Percentiles rank a stretch among this genome's conserved stretches.
Conservation (phyloP, 345 rosid genomes). For the Bruguiera parviflora region DNA sequence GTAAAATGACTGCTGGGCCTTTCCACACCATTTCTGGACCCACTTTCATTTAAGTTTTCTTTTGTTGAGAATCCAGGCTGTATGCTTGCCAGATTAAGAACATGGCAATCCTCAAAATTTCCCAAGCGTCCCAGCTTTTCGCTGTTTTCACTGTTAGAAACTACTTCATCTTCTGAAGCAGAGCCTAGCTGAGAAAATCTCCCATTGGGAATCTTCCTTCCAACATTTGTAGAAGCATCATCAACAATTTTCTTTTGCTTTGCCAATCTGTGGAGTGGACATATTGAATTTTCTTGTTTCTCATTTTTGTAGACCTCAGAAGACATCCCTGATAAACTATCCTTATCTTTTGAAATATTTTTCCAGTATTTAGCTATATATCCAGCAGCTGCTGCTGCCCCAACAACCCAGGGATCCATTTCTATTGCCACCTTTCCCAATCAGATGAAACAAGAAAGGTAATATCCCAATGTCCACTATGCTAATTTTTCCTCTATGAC, state of each 20-base stretch:
- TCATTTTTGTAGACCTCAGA: slow-evolving; percentile 25
- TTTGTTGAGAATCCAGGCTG: slow-evolving; percentile 24
- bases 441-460: neutral
- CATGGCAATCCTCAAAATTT: slow-evolving; percentile 22
- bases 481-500: slow-evolving; percentile 12
- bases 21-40: slow-evolving; percentile 13
- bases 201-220: slow-evolving; percentile 19
- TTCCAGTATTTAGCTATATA: slow-evolving; percentile 53
- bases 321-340: slow-evolving; percentile 30
- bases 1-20: slow-evolving; percentile 11
- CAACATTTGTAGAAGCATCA: slow-evolving; percentile 25
- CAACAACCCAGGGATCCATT: slow-evolving; percentile 78
- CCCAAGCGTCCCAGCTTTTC: slow-evolving; percentile 25
- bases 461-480: slow-evolving; percentile 28
- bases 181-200: slow-evolving; percentile 17
- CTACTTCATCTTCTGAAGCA: slow-evolving; percentile 36
- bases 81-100: slow-evolving; percentile 25
- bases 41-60: slow-evolving; percentile 25
- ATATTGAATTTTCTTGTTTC: slow-evolving; percentile 32
- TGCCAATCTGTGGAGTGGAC: slow-evolving; percentile 18
- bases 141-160: slow-evolving; percentile 27
- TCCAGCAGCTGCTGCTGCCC: slow-evolving; percentile 80
- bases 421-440: slow-evolving; percentile 15
- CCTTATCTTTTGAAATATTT: slow-evolving; percentile 33
- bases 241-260: slow-evolving; percentile 30